Percentiles rank a stretch among this genome's conserved stretches.
These are phyloP conservation scores for Polytolypa hystricis DNA, from an alignment of 2,329 filamentous ascomycete species.

Conservation along the genomic window DNA sequence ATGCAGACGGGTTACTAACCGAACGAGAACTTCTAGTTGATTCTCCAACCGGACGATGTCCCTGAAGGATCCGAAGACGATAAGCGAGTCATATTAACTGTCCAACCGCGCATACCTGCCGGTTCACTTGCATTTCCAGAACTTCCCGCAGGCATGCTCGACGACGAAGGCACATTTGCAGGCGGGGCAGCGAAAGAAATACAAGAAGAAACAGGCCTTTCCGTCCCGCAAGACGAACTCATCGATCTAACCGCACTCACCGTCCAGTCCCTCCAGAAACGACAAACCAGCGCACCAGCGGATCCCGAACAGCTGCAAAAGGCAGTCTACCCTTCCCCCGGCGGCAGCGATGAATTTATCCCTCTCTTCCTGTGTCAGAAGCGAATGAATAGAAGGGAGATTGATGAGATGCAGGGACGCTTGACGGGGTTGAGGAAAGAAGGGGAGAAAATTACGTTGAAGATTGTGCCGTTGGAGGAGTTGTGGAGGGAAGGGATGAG, in stretches of 20 bases:
- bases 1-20: not conserved
- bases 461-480: slow-evolving; percentile 40
- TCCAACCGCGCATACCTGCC: slow-evolving; percentile 48
- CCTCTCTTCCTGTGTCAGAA: slow-evolving; percentile 47
- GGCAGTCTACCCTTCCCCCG: slow-evolving; percentile 44
- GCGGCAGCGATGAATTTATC: slow-evolving; percentile 50
- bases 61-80: slow-evolving; percentile 20
- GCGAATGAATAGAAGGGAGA: slow-evolving; percentile 35
- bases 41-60: slow-evolving; percentile 44
- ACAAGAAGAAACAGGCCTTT: slow-evolving; percentile 45
- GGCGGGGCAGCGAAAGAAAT: slow-evolving; percentile 48
- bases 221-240: slow-evolving; percentile 39
- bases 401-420: slow-evolving; percentile 41
- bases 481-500: slow-evolving; percentile 45
- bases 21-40: slow-evolving; percentile 28
- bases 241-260: slow-evolving; percentile 45
- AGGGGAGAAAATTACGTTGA: slow-evolving; percentile 49
- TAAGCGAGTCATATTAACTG: slow-evolving; percentile 43
- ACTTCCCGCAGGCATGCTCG: slow-evolving; percentile 51
- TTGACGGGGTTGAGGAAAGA: slow-evolving; percentile 44
- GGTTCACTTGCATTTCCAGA: slow-evolving; percentile 45
- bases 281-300: slow-evolving; percentile 5
- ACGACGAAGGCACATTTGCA: slow-evolving; percentile 42
- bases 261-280: slow-evolving; percentile 17
- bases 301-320: slow-evolving; percentile 33